These are phyloP conservation scores for Nasturtium officinale DNA, from an alignment of 345 rosid genomes.

Conservation along the genomic window DNA sequence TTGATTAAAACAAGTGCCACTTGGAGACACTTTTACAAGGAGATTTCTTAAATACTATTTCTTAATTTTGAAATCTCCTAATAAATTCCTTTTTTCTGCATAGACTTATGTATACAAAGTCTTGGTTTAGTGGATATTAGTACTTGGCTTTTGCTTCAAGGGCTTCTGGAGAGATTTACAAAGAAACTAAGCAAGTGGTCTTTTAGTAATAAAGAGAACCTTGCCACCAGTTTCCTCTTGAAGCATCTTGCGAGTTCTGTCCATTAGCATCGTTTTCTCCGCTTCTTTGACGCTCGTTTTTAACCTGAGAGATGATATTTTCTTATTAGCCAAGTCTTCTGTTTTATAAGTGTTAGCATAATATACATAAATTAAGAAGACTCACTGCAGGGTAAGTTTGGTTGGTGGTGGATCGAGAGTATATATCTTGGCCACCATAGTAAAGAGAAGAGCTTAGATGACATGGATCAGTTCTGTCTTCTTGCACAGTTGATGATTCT, in stretches of 20 bases:
- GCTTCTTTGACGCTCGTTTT: conserved; percentile 55
- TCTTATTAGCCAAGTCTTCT: conserved; percentile 9
- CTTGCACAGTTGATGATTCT: conserved; percentile 42
- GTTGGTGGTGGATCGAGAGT: conserved; percentile 51
- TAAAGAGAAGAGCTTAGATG: conserved; percentile 90
- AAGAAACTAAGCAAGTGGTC: conserved; percentile 19
- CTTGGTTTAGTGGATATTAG: conserved; percentile 30
- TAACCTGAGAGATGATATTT: conserved; percentile 22
- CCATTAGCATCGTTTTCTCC: conserved; percentile 64
- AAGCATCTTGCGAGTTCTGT: conserved; percentile 60
- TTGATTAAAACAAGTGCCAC: conserved; percentile 30
- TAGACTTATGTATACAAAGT: conserved; percentile 32
- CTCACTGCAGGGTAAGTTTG: conserved; percentile 66
- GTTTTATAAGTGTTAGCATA: not conserved
- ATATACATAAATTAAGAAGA: conserved; percentile 17
- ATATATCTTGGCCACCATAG: conserved; percentile 91
- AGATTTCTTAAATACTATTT: conserved; percentile 24
- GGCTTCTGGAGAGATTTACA: conserved; percentile 30
- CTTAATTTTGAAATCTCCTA: conserved; percentile 19
- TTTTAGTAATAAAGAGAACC: conserved; percentile 93
- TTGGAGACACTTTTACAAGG: conserved; percentile 13
- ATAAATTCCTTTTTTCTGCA: not conserved
- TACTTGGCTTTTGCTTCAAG: conserved; percentile 30
- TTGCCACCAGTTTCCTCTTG: conserved; percentile 99
- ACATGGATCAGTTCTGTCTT: conserved; percentile 51